Conservation (phyloP, 1,139 yeast species). For the Candida labiduridarum region DNA sequence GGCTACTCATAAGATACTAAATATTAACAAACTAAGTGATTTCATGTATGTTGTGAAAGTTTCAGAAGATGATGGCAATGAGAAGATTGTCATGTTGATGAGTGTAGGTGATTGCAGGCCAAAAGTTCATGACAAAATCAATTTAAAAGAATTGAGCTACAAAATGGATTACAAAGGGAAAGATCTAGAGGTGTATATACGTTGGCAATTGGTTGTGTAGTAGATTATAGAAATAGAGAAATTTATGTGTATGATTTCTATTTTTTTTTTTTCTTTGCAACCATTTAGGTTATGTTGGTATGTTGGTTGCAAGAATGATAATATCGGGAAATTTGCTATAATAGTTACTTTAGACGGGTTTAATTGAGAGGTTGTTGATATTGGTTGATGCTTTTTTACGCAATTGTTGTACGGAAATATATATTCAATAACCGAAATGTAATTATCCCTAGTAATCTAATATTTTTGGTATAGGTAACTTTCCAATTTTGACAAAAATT, state of each 20-base stretch:
- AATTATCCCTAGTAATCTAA: too few species aligned
- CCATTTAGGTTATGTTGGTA: background rate
- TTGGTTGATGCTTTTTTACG: too few species aligned
- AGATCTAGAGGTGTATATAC: slow-evolving; percentile 11
- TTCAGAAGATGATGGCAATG: background rate
- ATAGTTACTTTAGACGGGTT: too few species aligned
- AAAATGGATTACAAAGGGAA: slow-evolving; percentile 5
- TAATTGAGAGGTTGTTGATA: too few species aligned
- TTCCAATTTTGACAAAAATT: too few species aligned
- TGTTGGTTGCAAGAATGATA: too few species aligned
- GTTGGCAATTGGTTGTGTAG: slow-evolving; percentile 14
- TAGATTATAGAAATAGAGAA: background rate
- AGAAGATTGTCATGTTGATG: slow-evolving; percentile 10
- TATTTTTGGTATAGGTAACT: too few species aligned
- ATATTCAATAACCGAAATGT: too few species aligned
- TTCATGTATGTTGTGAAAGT: slow-evolving; percentile 11
- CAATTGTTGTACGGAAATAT: too few species aligned
- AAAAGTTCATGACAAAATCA: slow-evolving; percentile 8
- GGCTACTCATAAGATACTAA: slow-evolving; percentile 13
- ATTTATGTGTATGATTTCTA: background rate
- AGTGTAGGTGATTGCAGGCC: slow-evolving; percentile 7
- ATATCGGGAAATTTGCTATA: too few species aligned
- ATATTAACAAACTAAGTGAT: slow-evolving; percentile 8
- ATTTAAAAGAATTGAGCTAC: slow-evolving; percentile 6
- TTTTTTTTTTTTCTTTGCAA: background rate